phyloP scores from a whole-genome alignment of 192 early-diverging fungal genomes.

The Podila minutissima region DNA sequence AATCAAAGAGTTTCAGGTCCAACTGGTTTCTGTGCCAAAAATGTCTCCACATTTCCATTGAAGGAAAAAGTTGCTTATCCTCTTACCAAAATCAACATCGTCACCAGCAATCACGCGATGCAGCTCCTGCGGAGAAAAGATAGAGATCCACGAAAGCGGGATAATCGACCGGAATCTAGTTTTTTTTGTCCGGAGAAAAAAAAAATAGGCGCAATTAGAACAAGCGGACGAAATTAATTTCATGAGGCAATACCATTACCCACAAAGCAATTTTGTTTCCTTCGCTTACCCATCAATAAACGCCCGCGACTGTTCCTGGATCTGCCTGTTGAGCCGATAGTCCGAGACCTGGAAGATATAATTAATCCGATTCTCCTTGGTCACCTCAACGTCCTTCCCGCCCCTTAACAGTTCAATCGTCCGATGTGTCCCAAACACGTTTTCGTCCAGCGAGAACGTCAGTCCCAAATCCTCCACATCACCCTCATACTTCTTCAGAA shows the following conservation, averaged over 20 bases:
- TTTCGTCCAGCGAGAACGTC: slow-evolving; percentile 68
- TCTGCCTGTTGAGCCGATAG: slow-evolving; percentile 78
- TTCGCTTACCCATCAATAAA: slow-evolving; percentile 74
- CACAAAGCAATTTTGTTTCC: slow-evolving; percentile 49
- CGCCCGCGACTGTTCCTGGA: slow-evolving; percentile 71
- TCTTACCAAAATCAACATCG: slow-evolving; percentile 67
- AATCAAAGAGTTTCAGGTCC: slow-evolving; percentile 28
- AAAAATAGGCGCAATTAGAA: not conserved
- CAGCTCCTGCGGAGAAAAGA: slow-evolving; percentile 91
- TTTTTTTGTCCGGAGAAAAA: not conserved
- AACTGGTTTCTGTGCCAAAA: too few species aligned
- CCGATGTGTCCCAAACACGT: slow-evolving; percentile 60
- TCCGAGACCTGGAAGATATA: slow-evolving; percentile 82
- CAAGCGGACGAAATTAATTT: slow-evolving; percentile 4
- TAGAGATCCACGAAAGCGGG: slow-evolving; percentile 78
- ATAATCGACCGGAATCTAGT: slow-evolving; percentile 70
- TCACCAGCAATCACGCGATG: slow-evolving; percentile 75
- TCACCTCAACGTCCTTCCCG: slow-evolving; percentile 59
- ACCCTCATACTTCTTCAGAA: slow-evolving; percentile 68
- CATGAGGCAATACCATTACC: slow-evolving; percentile 58
- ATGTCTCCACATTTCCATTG: too few species aligned
- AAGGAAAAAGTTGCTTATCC: not conserved
- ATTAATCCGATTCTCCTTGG: slow-evolving; percentile 54
- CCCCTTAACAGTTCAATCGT: slow-evolving; percentile 35
- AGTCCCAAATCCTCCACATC: slow-evolving; percentile 74